A percentile compares a stretch with the other conserved stretches of the same genome.
phyloP scores from a whole-genome alignment of 257 asterid species.

The Mentha longifolia region DNA sequence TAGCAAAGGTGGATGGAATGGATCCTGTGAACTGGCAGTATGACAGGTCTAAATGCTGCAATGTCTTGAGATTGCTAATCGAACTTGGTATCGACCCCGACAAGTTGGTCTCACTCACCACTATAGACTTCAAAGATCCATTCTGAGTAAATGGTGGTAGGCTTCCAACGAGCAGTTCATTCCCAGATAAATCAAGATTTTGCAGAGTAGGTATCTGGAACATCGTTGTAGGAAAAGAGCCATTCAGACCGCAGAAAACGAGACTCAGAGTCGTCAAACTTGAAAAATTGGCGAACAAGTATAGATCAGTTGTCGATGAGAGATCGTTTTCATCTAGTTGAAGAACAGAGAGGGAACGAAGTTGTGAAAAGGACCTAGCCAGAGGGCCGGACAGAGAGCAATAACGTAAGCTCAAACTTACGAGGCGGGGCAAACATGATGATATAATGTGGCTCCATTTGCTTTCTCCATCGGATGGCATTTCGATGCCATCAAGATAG shows the following conservation, averaged over 20 bases:
- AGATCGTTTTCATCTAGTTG: too few species aligned
- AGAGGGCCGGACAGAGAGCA: neutral
- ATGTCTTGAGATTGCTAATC: too few species aligned
- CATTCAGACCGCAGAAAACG: neutral
- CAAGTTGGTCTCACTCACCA: neutral
- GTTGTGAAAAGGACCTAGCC: too few species aligned
- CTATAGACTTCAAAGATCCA: conserved; percentile 30
- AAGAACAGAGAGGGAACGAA: too few species aligned
- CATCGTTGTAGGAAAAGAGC: neutral
- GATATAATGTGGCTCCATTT: neutral
- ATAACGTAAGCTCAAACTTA: too few species aligned
- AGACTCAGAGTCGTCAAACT: neutral
- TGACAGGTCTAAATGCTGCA: too few species aligned
- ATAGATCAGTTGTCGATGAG: neutral
- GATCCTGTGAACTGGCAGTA: too few species aligned
- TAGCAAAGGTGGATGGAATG: neutral
- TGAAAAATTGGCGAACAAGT: neutral
- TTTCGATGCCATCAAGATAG: neutral
- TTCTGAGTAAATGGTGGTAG: neutral
- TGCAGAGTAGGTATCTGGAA: too few species aligned
- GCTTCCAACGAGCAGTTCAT: too few species aligned
- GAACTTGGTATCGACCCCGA: too few species aligned
- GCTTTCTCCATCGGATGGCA: neutral
- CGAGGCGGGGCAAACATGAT: neutral
- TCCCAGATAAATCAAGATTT: too few species aligned